Evolutionary conservation across 2,329 filamentous ascomycete genomes (phyloP).

Genomic region (Escovopsis sp.): DNA sequence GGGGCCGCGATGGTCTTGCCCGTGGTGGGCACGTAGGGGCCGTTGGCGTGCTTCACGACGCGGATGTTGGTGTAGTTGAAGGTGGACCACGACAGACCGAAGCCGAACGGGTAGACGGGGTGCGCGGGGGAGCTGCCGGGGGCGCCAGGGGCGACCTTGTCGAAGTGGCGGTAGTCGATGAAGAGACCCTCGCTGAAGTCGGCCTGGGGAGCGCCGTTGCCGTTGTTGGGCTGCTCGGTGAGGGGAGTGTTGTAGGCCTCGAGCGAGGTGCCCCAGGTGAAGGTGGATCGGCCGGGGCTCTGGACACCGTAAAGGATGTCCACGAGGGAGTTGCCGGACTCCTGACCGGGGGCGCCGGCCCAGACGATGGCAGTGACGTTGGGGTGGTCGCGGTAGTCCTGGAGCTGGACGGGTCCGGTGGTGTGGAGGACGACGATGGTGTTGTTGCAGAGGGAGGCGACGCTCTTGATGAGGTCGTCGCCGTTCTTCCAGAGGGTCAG

Average conservation of each 20-base stretch:
- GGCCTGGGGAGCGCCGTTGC: slow-evolving; percentile 48
- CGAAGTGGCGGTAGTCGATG: slow-evolving; percentile 58
- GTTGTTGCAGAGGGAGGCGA: slow-evolving; percentile 66
- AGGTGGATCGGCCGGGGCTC: slow-evolving; percentile 67
- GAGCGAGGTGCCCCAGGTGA: slow-evolving; percentile 59
- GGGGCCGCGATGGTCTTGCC: slow-evolving; percentile 51
- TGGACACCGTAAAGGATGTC: slow-evolving; percentile 74
- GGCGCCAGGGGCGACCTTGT: slow-evolving; percentile 33
- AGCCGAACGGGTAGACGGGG: slow-evolving; percentile 70
- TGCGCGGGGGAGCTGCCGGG: slow-evolving; percentile 20
- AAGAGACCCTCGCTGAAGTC: slow-evolving; percentile 67
- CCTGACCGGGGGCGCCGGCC: slow-evolving; percentile 70
- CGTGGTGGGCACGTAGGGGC: slow-evolving; percentile 41
- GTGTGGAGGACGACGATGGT: slow-evolving; percentile 88
- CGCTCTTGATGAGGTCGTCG: slow-evolving; percentile 67
- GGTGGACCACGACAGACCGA: slow-evolving; percentile 65
- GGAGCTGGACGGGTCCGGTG: slow-evolving; percentile 62
- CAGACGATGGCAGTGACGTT: slow-evolving; percentile 78
- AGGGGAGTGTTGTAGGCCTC: slow-evolving; percentile 56
- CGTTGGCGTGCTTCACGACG: slow-evolving; percentile 34
- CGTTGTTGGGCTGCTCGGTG: slow-evolving; percentile 56
- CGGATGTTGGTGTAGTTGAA: slow-evolving; percentile 60
- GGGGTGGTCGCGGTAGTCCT: slow-evolving; percentile 56
- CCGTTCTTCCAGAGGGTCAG: slow-evolving; percentile 78
- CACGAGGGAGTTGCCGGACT: slow-evolving; percentile 64